Percentiles rank a stretch among this genome's conserved stretches.
Conservation (phyloP, 106 monocot species). For the Allium sativum region DNA sequence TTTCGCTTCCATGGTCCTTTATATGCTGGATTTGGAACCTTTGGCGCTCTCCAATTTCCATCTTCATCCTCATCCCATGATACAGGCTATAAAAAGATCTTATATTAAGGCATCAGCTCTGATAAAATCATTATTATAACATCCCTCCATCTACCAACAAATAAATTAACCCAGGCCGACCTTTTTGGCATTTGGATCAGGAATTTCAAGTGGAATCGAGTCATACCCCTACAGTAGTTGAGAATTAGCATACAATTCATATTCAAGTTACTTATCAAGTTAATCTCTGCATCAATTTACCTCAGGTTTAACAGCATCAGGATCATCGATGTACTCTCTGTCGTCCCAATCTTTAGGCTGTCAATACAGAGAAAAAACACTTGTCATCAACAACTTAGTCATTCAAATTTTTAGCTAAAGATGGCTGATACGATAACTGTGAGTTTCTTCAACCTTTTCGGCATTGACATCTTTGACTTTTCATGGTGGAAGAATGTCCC, state of each 20-base stretch:
- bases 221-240: constrained; percentile 65
- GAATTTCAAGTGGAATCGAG: constrained; percentile 80
- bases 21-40: constrained; percentile 87
- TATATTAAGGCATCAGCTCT: constrained; percentile 3
- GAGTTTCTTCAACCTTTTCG: constrained; percentile 52
- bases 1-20: constrained; percentile 93
- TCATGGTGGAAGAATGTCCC: constrained; percentile 94
- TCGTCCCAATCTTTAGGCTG: constrained; percentile 97
- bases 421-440: not conserved
- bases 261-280: not conserved
- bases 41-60: constrained; percentile 78
- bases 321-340: constrained; percentile 85
- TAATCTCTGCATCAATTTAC: constrained; percentile 14
- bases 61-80: constrained; percentile 98
- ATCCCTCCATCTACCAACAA: not conserved
- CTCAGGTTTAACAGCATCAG: constrained; percentile 85
- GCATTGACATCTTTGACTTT: constrained; percentile 80
- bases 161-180: constrained; percentile 9
- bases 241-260: not conserved
- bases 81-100: constrained; percentile 40
- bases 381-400: too few relatives aligned
- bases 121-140: not conserved
- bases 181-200: constrained; percentile 83
- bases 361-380: constrained; percentile 4
- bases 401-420: not conserved